phyloP scores from a whole-genome alignment of 371 early-diverging fungal genomes.

The Mucor circinelloides region DNA sequence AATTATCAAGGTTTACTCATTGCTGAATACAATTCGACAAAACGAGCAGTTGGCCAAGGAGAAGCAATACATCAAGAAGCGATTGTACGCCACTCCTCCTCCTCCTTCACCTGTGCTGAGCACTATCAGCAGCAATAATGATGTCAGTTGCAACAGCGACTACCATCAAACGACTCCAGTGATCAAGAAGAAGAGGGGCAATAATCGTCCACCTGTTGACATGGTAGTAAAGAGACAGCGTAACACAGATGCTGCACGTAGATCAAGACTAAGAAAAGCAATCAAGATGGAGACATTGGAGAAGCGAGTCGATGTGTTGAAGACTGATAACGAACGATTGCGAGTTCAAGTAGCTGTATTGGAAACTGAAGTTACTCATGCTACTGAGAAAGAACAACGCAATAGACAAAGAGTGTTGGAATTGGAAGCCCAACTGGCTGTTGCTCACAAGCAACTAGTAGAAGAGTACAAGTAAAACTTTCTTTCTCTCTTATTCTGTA shows the following conservation, averaged over 20 bases:
- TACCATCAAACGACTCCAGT: not conserved
- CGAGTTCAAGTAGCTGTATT: conserved; percentile 67
- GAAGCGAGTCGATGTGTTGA: conserved; percentile 66
- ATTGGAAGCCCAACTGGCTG: conserved; percentile 67
- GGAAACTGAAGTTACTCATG: conserved; percentile 61
- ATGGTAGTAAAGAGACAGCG: conserved; percentile 71
- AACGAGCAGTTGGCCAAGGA: not conserved
- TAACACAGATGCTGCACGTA: conserved; percentile 91
- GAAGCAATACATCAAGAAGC: not conserved
- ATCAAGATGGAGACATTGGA: conserved; percentile 78
- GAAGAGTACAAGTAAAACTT: not conserved
- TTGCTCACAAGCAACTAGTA: conserved; percentile 26
- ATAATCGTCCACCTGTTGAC: conserved; percentile 4
- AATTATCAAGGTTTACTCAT: conserved; percentile 9
- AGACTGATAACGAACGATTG: conserved; percentile 63
- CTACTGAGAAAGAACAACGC: conserved; percentile 57
- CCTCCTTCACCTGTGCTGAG: conserved; percentile 10
- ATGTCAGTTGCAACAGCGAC: not conserved
- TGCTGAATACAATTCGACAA: conserved; percentile 10
- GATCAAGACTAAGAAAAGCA: conserved; percentile 82
- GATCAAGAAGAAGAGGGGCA: not conserved
- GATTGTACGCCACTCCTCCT: not conserved
- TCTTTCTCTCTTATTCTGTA: too few relatives aligned
- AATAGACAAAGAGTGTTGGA: conserved; percentile 61
- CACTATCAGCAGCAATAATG: not conserved